These are phyloP conservation scores for Triticum monococcum DNA, from an alignment of 176 grass and related monocot species.

Conservation along the genomic window DNA sequence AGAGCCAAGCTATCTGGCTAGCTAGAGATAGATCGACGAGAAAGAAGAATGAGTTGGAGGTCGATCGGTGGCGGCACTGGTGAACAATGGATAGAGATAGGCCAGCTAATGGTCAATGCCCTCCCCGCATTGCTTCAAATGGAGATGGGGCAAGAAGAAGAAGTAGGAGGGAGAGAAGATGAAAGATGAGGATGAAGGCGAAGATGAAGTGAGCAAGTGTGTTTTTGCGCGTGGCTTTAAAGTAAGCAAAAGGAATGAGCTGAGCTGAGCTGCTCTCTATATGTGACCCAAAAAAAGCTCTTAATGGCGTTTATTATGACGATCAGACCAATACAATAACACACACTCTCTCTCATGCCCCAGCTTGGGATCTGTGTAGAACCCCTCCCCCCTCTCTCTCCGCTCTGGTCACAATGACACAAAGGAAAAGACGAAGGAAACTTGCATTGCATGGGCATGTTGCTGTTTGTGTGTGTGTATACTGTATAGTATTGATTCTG, in stretches of 20 bases:
- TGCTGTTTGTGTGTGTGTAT: not conserved
- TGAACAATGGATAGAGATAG: not conserved
- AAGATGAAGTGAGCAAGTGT: slow-evolving; percentile 22
- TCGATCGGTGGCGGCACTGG: not conserved
- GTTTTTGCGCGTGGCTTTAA: slow-evolving; percentile 57
- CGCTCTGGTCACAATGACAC: not conserved
- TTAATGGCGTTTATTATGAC: too few relatives aligned
- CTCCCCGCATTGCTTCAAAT: slow-evolving; percentile 30
- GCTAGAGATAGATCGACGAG: not conserved
- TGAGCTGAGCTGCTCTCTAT: slow-evolving; percentile 32
- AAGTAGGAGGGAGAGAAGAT: slow-evolving; percentile 1
- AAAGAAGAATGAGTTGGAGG: not conserved
- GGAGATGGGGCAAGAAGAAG: slow-evolving; percentile 1
- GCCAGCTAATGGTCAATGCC: slow-evolving; percentile 46
- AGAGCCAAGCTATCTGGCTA: not conserved
- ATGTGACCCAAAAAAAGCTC: slow-evolving; percentile 13
- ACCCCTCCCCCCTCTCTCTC: not conserved
- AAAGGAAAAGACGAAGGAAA: slow-evolving; percentile 32
- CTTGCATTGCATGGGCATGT: slow-evolving; percentile 25
- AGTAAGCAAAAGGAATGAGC: slow-evolving; percentile 95
- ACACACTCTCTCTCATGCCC: slow-evolving; percentile 23
- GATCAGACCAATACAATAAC: slow-evolving; percentile 20
- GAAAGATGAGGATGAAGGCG: not conserved
- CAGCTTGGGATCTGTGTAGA: slow-evolving; percentile 92
- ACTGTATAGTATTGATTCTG: slow-evolving; percentile 21